Conservation (phyloP, 1,284 basidiomycete genomes). For the Fistulina hepatica region DNA sequence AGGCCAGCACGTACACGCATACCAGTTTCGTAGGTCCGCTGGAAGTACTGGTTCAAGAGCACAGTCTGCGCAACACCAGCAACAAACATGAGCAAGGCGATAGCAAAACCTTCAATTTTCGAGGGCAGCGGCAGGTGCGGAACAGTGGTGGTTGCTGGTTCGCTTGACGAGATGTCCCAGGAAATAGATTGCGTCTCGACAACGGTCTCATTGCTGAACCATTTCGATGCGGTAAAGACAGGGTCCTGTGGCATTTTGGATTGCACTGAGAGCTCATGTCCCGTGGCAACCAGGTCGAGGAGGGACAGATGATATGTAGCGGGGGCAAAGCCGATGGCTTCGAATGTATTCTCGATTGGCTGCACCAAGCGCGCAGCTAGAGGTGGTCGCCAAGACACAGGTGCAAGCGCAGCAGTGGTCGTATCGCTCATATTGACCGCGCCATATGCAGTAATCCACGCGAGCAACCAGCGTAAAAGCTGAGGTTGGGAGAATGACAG, state of each 20-base stretch:
- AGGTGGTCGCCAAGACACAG: constrained; percentile 21
- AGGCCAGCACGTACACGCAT: constrained; percentile 90
- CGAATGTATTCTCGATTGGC: too few relatives aligned
- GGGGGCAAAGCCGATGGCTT: too few relatives aligned
- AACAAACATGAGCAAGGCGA: constrained; percentile 73
- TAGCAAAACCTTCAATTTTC: constrained; percentile 51
- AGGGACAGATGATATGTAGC: too few relatives aligned
- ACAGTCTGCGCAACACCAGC: constrained; percentile 70
- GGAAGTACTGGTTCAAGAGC: constrained; percentile 86
- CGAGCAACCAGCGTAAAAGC: constrained; percentile 70
- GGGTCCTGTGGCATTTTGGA: too few relatives aligned
- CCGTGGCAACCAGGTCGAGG: too few relatives aligned
- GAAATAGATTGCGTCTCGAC: too few relatives aligned
- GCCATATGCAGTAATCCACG: constrained; percentile 71
- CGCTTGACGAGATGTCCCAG: too few relatives aligned
- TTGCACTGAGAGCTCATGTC: background rate
- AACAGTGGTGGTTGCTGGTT: too few relatives aligned
- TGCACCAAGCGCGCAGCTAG: too few relatives aligned
- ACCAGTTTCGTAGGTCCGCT: constrained; percentile 72
- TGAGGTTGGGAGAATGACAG: constrained; percentile 86
- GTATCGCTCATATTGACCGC: constrained; percentile 29
- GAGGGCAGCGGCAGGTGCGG: too few relatives aligned
- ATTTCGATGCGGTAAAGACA: background rate
- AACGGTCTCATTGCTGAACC: background rate
- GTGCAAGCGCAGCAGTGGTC: constrained; percentile 18